These are phyloP conservation scores for Talaromyces marneffei DNA, from an alignment of 2,329 filamentous ascomycete species.

Conservation along the genomic window DNA sequence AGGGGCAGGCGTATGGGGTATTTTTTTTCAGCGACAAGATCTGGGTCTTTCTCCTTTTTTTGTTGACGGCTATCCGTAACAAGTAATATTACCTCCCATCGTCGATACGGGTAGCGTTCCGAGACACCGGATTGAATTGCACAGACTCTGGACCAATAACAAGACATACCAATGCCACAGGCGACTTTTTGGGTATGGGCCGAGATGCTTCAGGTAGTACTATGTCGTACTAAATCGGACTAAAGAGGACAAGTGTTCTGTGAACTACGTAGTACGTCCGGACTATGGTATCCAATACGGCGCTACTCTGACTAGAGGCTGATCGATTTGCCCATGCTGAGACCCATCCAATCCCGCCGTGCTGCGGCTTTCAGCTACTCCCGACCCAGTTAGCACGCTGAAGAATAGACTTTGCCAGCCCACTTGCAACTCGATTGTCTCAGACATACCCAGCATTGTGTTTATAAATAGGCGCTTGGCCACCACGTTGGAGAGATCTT, in stretches of 20 bases:
- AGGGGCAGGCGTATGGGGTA: background rate
- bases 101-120: background rate
- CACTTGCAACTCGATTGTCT: background rate
- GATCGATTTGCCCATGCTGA: background rate
- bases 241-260: no score
- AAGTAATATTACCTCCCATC: background rate
- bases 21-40: background rate
- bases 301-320: background rate
- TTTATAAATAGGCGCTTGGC: background rate
- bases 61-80: background rate
- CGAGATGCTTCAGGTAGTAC: background rate
- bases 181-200: background rate
- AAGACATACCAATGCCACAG: background rate
- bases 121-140: background rate
- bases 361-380: background rate
- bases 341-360: background rate
- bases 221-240: no score
- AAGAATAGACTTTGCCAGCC: background rate
- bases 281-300: background rate
- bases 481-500: background rate
- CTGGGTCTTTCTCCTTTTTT: background rate
- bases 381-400: background rate
- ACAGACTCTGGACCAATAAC: background rate
- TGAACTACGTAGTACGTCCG: background rate
- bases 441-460: conserved; percentile 1